Evolutionary conservation across 805 yeast genomes (phyloP).

Genomic region (Wickerhamomyces chambardii): DNA sequence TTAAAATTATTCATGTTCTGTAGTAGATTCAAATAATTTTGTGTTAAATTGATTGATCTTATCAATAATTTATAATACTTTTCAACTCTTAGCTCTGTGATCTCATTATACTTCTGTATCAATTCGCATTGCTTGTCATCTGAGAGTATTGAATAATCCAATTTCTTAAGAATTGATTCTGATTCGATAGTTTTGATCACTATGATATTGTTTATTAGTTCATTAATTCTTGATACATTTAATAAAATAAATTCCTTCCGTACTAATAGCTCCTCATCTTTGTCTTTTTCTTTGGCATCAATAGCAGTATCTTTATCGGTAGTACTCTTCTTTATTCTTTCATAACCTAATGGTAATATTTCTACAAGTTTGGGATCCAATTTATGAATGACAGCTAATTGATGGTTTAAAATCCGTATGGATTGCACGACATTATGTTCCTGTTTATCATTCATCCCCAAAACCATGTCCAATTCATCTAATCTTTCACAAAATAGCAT

Average conservation of each 20-base stretch:
- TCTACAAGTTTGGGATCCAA: too few relatives aligned
- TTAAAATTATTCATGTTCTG: conserved; percentile 8
- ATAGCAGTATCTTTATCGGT: too few relatives aligned
- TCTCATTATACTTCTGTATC: neutral
- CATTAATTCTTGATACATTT: neutral
- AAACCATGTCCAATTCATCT: too few relatives aligned
- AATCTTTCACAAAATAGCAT: too few relatives aligned
- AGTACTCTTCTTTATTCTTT: too few relatives aligned
- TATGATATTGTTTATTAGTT: neutral
- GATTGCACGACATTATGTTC: too few relatives aligned
- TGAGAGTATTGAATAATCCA: neutral
- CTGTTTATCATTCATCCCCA: too few relatives aligned
- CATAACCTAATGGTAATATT: too few relatives aligned
- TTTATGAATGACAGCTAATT: too few relatives aligned
- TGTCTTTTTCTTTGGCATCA: neutral
- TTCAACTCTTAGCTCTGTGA: conserved; percentile 7
- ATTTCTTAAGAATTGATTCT: neutral
- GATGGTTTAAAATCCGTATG: too few relatives aligned
- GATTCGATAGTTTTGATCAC: neutral
- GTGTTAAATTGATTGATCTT: conserved; percentile 12
- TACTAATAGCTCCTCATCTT: neutral
- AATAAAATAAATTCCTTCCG: neutral
- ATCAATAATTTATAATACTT: conserved; percentile 14
- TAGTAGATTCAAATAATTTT: conserved; percentile 13
- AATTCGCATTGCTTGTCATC: too few relatives aligned